A percentile compares a stretch with the other conserved stretches of the same genome.
Conservation (phyloP, 2,329 filamentous ascomycete genomes). For the Rutstroemia sp. region DNA sequence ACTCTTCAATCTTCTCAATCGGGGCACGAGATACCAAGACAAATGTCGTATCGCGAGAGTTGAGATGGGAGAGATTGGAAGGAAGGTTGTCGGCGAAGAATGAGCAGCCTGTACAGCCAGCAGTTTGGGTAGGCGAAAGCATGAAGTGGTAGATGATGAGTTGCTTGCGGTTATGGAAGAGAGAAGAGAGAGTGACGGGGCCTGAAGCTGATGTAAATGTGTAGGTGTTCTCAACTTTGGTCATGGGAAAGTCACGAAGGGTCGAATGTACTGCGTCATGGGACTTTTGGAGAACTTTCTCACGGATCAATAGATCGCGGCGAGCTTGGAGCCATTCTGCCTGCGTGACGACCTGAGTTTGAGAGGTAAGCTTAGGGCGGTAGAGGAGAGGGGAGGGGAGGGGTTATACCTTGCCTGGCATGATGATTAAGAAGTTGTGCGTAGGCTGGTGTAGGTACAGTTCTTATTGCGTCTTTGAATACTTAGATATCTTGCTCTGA, state of each 20-base stretch:
- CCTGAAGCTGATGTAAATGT: constrained; percentile 23
- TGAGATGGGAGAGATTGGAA: constrained; percentile 31
- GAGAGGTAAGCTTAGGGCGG: not conserved
- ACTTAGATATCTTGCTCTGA: not conserved
- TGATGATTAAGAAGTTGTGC: not conserved
- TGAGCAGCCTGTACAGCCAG: constrained; percentile 34
- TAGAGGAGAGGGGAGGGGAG: too few relatives aligned
- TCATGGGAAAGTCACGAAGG: constrained; percentile 34
- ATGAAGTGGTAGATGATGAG: constrained; percentile 41
- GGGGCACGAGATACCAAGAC: constrained; percentile 35
- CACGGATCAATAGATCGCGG: constrained; percentile 31
- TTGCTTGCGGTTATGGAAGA: constrained; percentile 31
- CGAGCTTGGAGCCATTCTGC: constrained; percentile 32
- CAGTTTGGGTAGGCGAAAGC: constrained; percentile 32
- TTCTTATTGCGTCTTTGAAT: not conserved
- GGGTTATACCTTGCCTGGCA: not conserved
- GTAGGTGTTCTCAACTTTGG: constrained; percentile 32
- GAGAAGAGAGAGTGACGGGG: constrained; percentile 24
- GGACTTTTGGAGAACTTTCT: constrained; percentile 30
- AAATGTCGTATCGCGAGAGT: constrained; percentile 32
- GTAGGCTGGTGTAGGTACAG: too few relatives aligned
- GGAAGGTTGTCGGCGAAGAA: constrained; percentile 35
- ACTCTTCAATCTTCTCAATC: constrained; percentile 31
- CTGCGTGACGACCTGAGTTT: constrained; percentile 26
- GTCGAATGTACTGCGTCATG: constrained; percentile 26